Evolutionary conservation across 352 stramenopile genomes (phyloP).

Genomic region (Phytophthora pinifolia): DNA sequence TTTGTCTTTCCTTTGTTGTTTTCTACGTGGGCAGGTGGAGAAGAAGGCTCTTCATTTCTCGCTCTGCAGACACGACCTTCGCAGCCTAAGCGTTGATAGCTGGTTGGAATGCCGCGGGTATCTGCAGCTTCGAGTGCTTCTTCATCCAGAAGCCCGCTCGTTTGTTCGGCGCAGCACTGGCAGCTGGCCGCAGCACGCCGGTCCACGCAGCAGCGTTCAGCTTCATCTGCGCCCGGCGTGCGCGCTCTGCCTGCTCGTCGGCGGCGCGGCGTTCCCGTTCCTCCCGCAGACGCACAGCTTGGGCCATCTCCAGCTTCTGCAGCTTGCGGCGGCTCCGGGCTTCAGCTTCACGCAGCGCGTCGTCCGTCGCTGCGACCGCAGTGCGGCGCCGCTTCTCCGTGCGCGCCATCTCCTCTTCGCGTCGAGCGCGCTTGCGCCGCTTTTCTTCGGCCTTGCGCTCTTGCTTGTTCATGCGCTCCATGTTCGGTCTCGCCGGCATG

Average conservation of each 20-base stretch:
- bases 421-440: conserved; percentile 63
- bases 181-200: conserved; percentile 40
- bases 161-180: conserved; percentile 15
- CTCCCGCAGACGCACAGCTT: conserved; percentile 59
- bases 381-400: conserved; percentile 78
- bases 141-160: conserved; percentile 53
- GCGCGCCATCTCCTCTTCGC: conserved; percentile 77
- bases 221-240: conserved; percentile 56
- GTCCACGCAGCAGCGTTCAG: conserved; percentile 60
- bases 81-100: conserved; percentile 40
- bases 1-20: background rate
- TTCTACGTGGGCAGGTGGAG: background rate
- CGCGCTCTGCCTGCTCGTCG: conserved; percentile 52
- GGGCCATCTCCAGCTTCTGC: conserved; percentile 69
- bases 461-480: conserved; percentile 83
- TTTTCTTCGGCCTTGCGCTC: conserved; percentile 88
- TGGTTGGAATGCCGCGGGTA: conserved; percentile 46
- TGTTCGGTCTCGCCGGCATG: conserved; percentile 54
- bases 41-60: too few relatives aligned
- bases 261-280: conserved; percentile 55
- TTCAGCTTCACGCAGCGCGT: conserved; percentile 80
- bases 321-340: conserved; percentile 62
- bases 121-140: conserved; percentile 60
- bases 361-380: conserved; percentile 74
- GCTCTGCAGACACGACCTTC: too few relatives aligned